Percentiles rank a stretch among this genome's conserved stretches.
Evolutionary conservation across 2,329 filamentous ascomycete genomes (phyloP).

Genomic region (Colletotrichum falcatum): DNA sequence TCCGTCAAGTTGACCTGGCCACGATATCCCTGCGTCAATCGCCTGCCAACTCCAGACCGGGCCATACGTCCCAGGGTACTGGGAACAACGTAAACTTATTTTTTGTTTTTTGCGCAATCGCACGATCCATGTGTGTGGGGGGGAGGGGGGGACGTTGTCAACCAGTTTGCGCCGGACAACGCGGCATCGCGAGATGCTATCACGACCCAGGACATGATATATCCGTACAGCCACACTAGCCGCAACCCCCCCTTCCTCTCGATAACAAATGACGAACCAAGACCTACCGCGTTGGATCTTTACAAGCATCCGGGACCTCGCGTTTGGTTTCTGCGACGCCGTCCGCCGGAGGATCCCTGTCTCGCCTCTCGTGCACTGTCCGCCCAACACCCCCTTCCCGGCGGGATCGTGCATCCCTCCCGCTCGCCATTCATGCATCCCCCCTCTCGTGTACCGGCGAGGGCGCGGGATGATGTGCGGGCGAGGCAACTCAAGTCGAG

Average conservation of each 20-base stretch:
- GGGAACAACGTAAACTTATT: background rate
- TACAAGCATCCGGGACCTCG: conserved; percentile 22
- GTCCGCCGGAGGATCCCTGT: conserved; percentile 30
- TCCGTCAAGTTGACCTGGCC: background rate
- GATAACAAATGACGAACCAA: background rate
- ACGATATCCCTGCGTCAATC: background rate
- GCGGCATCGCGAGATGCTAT: too few relatives aligned
- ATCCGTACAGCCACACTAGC: too few relatives aligned
- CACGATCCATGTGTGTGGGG: background rate
- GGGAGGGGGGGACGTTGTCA: background rate
- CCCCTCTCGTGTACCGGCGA: background rate
- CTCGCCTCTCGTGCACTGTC: conserved; percentile 8
- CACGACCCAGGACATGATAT: background rate
- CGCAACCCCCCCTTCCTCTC: background rate
- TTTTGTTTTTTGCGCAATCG: background rate
- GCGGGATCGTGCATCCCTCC: conserved; percentile 12
- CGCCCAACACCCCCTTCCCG: background rate
- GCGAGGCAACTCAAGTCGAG: background rate
- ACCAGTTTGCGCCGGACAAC: background rate
- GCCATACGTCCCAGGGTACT: background rate
- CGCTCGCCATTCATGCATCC: conserved; percentile 16
- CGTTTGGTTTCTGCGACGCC: conserved; percentile 10
- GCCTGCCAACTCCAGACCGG: background rate
- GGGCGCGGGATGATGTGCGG: background rate
- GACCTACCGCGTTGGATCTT: conserved; percentile 19